These are phyloP conservation scores for Cytospora schulzeri DNA, from an alignment of 2,329 filamentous ascomycete species.

Conservation along the genomic window DNA sequence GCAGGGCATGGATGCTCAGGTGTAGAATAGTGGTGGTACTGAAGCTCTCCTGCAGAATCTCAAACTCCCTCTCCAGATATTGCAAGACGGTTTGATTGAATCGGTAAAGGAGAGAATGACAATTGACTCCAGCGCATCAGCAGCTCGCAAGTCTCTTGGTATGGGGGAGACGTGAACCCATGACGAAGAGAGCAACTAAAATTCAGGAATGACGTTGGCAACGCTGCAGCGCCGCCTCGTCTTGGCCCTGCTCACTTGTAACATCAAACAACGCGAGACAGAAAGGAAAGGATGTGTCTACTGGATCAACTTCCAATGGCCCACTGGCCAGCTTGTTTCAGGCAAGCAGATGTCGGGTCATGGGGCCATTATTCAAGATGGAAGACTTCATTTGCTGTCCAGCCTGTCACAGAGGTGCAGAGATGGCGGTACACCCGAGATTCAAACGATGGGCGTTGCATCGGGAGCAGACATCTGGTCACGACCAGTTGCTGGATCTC, in stretches of 20 bases:
- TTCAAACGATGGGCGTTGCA: neutral
- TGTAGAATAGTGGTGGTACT: too few relatives aligned
- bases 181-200: neutral
- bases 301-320: neutral
- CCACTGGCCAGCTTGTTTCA: neutral
- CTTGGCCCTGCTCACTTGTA: neutral
- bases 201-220: neutral
- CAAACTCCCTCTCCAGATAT: neutral
- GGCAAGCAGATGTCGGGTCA: neutral
- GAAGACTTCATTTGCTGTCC: neutral
- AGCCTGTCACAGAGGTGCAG: neutral
- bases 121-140: neutral
- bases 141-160: too few relatives aligned
- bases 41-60: too few relatives aligned
- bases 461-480: neutral
- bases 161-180: neutral
- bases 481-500: neutral
- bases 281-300: neutral
- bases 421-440: neutral
- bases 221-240: slow-evolving; percentile 14
- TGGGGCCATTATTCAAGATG: neutral
- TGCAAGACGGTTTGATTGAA: neutral
- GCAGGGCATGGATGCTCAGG: too few relatives aligned
- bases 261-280: neutral
- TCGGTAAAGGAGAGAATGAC: neutral